Percentiles rank a stretch among this genome's conserved stretches.
These are phyloP conservation scores for Mucor saturninus DNA, from an alignment of 371 early-diverging fungal genomes.

Conservation along the genomic window DNA sequence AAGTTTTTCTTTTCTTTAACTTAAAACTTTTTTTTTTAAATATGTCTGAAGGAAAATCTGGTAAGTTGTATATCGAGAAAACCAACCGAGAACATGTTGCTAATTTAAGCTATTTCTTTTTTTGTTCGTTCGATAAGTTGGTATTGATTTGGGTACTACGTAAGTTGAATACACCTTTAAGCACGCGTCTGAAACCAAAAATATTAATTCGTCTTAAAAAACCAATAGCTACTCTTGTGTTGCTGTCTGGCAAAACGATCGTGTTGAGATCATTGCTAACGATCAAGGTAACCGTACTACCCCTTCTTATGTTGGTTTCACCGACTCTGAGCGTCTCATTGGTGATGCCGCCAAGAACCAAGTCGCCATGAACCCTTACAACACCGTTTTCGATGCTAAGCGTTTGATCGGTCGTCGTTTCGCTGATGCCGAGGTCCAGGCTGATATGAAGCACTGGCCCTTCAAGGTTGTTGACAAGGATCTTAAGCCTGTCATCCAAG, in stretches of 20 bases:
- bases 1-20: slow-evolving; percentile 9
- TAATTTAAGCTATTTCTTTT: background rate
- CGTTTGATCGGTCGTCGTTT: slow-evolving; percentile 97
- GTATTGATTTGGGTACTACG: slow-evolving; percentile 99
- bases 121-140: slow-evolving; percentile 44
- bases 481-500: slow-evolving; percentile 80
- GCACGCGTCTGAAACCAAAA: background rate
- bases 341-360: slow-evolving; percentile 93
- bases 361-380: slow-evolving; percentile 82
- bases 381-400: slow-evolving; percentile 96
- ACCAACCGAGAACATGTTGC: background rate
- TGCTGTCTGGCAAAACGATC: slow-evolving; percentile 96
- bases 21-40: slow-evolving; percentile 20
- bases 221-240: slow-evolving; percentile 98
- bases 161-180: slow-evolving; percentile 73
- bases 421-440: slow-evolving; percentile 84
- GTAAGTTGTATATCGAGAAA: slow-evolving; percentile 58
- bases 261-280: slow-evolving; percentile 97
- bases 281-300: slow-evolving; percentile 96
- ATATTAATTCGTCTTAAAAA: background rate
- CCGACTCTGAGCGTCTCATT: slow-evolving; percentile 83
- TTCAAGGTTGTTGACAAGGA: slow-evolving; percentile 82
- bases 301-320: slow-evolving; percentile 92
- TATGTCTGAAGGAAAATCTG: slow-evolving; percentile 70
- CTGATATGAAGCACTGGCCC: slow-evolving; percentile 92